Evolutionary conservation across 345 rosid species (phyloP).

Genomic region (Acer saccharum): DNA sequence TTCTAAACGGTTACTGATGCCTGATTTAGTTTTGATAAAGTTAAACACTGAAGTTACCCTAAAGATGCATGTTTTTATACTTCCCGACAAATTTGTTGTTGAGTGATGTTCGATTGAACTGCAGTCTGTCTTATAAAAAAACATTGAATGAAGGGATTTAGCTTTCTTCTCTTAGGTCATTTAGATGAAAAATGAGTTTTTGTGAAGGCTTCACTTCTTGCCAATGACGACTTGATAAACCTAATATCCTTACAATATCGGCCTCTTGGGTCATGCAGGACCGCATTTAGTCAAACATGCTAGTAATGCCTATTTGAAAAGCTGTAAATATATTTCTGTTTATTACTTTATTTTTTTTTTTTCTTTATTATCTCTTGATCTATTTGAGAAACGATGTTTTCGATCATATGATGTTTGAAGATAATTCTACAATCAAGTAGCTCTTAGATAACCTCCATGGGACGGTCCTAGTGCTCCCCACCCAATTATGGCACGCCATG

Average conservation of each 20-base stretch:
- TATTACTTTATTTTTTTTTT: background rate
- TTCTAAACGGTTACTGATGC: background rate
- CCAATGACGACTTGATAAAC: background rate
- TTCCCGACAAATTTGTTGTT: background rate
- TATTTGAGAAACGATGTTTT: background rate
- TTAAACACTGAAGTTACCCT: background rate
- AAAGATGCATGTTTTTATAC: background rate
- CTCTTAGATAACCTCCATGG: background rate
- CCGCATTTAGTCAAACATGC: background rate
- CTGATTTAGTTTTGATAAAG: background rate
- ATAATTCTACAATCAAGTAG: background rate
- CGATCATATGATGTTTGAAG: background rate
- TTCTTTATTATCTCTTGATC: background rate
- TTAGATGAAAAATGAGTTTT: background rate
- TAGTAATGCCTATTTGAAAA: background rate
- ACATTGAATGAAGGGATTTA: background rate
- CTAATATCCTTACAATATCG: background rate
- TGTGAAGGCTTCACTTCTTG: background rate
- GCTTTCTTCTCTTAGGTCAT: background rate
- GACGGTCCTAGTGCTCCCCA: background rate
- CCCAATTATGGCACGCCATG: background rate
- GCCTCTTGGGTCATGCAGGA: background rate
- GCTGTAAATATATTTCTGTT: too few relatives aligned
- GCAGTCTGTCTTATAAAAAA: too few relatives aligned
- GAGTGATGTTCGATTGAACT: background rate